Evolutionary conservation across 768 basidiomycete species (phyloP).

Genomic region (Boletus speciosus): DNA sequence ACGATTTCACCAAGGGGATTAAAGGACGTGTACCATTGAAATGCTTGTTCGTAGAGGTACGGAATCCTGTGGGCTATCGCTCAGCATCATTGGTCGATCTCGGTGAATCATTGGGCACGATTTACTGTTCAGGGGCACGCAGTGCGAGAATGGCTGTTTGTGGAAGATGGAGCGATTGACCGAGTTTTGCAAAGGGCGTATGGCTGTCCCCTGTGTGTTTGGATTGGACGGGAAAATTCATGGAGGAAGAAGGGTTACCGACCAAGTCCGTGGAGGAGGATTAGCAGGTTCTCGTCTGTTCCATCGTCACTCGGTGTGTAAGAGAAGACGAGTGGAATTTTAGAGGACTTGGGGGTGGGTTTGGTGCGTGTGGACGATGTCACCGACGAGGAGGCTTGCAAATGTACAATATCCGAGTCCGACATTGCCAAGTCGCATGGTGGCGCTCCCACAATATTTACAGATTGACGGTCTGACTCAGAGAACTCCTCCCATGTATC

Average conservation of each 20-base stretch:
- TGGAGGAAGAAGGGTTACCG: conserved; percentile 12
- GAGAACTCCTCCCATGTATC: background rate
- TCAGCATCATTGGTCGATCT: conserved; percentile 9
- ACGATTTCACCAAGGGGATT: conserved; percentile 74
- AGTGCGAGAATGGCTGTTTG: conserved; percentile 85
- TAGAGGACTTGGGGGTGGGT: conserved; percentile 42
- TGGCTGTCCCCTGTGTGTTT: conserved; percentile 69
- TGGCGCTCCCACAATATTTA: background rate
- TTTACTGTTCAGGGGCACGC: conserved; percentile 72
- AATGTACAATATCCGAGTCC: conserved; percentile 17
- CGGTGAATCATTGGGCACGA: conserved; percentile 18
- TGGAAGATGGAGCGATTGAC: conserved; percentile 71
- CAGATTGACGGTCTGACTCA: background rate
- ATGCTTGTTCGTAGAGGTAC: conserved; percentile 73
- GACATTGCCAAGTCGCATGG: conserved; percentile 7
- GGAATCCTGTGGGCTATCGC: conserved; percentile 52
- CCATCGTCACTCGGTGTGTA: conserved; percentile 79
- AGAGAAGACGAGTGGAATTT: conserved; percentile 53
- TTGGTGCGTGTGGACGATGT: conserved; percentile 39
- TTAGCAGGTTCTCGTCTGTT: conserved; percentile 79
- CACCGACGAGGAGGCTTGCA: conserved; percentile 12
- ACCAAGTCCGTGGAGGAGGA: conserved; percentile 88
- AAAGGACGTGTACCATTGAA: conserved; percentile 85
- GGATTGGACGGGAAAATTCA: background rate
- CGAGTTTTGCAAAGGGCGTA: conserved; percentile 71